These are phyloP conservation scores for Nicotiana benthamiana DNA, from an alignment of 257 asterid species.

Conservation along the genomic window DNA sequence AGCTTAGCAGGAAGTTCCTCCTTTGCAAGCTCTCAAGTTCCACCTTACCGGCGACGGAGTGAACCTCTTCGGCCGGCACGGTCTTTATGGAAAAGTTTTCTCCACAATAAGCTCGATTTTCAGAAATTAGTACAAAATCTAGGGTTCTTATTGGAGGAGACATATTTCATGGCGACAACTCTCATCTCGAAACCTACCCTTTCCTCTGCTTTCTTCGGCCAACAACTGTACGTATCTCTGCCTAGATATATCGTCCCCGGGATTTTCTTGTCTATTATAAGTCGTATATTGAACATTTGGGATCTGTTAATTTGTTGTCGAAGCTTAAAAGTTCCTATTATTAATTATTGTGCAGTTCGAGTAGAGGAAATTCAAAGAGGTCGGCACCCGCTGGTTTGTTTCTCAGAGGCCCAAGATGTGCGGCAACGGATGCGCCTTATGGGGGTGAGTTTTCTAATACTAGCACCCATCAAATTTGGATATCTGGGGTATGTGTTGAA, in stretches of 20 bases:
- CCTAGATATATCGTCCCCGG: neutral
- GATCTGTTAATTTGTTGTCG: neutral
- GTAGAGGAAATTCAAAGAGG: slow-evolving; percentile 27
- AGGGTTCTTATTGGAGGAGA: neutral
- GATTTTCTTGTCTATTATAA: neutral
- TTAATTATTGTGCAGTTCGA: slow-evolving; percentile 25
- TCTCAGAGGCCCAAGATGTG: slow-evolving; percentile 41
- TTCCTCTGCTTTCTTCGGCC: slow-evolving; percentile 49
- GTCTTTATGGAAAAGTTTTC: neutral
- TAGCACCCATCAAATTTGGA: neutral
- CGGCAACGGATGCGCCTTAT: slow-evolving; percentile 42
- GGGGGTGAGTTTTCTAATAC: slow-evolving; percentile 36
- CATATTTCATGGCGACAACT: slow-evolving; percentile 45
- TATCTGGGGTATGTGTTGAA: neutral
- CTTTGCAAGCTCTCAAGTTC: neutral
- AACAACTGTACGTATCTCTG: slow-evolving; percentile 37
- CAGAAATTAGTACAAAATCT: neutral
- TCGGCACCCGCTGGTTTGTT: slow-evolving; percentile 7
- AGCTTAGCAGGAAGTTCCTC: neutral
- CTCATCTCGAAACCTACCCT: slow-evolving; percentile 46
- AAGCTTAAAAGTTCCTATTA: neutral
- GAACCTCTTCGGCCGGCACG: neutral
- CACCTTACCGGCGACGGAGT: slow-evolving; percentile 4
- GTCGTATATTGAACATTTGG: neutral
- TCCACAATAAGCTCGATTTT: neutral